Evolutionary conservation across 495 filamentous ascomycete genomes (phyloP).

Genomic region (Physcia stellaris): DNA sequence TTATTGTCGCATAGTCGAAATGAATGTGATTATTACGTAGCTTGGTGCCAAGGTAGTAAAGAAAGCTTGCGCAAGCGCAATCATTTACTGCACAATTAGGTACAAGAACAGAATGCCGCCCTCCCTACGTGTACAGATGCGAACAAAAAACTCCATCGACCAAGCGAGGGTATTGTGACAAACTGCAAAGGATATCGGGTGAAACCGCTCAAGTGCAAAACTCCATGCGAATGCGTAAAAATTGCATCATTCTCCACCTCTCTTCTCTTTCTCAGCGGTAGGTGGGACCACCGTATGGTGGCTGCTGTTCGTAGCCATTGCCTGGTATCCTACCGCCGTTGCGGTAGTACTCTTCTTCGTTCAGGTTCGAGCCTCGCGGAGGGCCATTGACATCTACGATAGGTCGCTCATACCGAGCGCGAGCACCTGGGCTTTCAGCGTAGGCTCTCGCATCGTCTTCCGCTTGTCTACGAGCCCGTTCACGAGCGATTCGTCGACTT

Average conservation of each 20-base stretch:
- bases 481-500: conserved; percentile 12
- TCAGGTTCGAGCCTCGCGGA: conserved; percentile 6
- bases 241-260: no score
- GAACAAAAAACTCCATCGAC: no score
- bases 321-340: conserved; percentile 8
- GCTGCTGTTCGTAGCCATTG: conserved; percentile 11
- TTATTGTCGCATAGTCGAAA: no score
- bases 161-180: no score
- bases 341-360: conserved; percentile 17
- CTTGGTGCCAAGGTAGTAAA: conserved; percentile 8
- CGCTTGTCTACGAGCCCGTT: conserved; percentile 10
- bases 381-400: conserved; percentile 1
- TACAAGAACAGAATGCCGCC: no score
- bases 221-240: no score
- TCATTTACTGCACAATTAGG: no score
- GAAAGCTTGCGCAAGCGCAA: conserved; percentile 3
- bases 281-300: conserved; percentile 5
- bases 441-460: conserved; percentile 14
- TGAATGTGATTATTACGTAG: conserved; percentile 10
- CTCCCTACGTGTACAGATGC: no score
- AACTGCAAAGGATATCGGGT: no score
- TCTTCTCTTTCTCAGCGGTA: conserved; percentile 7
- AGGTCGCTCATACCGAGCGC: conserved; percentile 13
- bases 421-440: conserved; percentile 13
- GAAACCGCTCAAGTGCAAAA: no score